Evolutionary conservation across 1,284 basidiomycete species (phyloP), one percentile per base, ranked within the genome.

Genomic region (Phylloboletellus chloephorus): DNA sequence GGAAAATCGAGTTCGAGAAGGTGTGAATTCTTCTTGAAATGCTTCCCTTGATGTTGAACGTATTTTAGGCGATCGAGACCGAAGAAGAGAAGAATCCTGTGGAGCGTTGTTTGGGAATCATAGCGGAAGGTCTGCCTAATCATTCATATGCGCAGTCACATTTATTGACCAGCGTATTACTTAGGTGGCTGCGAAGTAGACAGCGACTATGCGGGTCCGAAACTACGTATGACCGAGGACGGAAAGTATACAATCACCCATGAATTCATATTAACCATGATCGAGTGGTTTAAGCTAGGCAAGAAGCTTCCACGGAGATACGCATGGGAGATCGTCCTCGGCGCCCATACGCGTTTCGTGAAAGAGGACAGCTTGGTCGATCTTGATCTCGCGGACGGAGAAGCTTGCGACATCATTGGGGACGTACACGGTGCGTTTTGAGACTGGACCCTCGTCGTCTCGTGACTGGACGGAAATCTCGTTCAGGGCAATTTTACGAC

Each of bases 311-410:
- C 92, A 4, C 82, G 82, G 64, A 73, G 91, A 63, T 86, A 92
- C 49, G 91, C 87, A 19, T 98, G 93, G 93, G 91, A 98, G 67
- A 97, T 99, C 54, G 75, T 94, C 20, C 72, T 99, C 9, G 93
- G 90, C 20, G 92, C 89, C 44, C 78, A 89, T 57, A 75, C 79
- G 13, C 68, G 78, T 6, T 82, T 98, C 52, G 68, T 72, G 21
- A 74, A 82, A 52, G 92, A 96, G 61, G 79, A 85, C 44, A 88
- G 81, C 50, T 54, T 99, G 57, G 90, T 96, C 12, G 79, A 88
- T 41, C 75, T 95, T 29, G 66, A 74, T 31, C 67, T 99, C 19
- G 74, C 78, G 25, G 81, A 92, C 24, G 92, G 84, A 2, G 74
- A 85, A 43, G 91, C 84, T 1, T 80, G 83, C 55, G 91, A 97